phyloP scores from a whole-genome alignment of 129 eudicot genomes.

The Chrysanthemum makinoi region DNA sequence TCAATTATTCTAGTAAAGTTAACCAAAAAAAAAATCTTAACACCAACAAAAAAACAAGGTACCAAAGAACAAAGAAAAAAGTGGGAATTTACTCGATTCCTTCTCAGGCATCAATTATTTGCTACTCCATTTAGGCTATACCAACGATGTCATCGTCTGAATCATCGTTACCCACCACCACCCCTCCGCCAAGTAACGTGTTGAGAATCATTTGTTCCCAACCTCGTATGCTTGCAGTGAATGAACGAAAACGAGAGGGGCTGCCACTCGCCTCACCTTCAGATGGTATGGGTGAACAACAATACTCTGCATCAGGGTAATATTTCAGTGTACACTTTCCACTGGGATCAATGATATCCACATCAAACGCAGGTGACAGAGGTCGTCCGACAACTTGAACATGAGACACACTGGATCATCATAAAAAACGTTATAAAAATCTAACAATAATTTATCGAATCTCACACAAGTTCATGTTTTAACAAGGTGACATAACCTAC shows the following conservation, averaged over 20 bases:
- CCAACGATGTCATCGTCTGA: conserved; percentile 39
- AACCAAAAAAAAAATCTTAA: neutral
- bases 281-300: conserved; percentile 26
- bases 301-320: conserved; percentile 31
- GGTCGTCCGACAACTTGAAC: conserved; percentile 73
- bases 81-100: neutral
- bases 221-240: conserved; percentile 56
- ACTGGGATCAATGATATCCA: conserved; percentile 44
- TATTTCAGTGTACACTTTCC: conserved; percentile 53
- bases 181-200: conserved; percentile 51
- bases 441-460: neutral
- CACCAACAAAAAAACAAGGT: conserved; percentile 2
- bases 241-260: conserved; percentile 39
- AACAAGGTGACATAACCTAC: conserved; percentile 24
- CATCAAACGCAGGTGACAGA: conserved; percentile 59
- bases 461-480: neutral
- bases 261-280: conserved; percentile 46
- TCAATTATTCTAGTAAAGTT: conserved; percentile 16
- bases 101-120: conserved; percentile 14
- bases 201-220: conserved; percentile 70
- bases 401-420: conserved; percentile 50
- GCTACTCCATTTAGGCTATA: conserved; percentile 15
- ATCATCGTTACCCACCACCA: conserved; percentile 30
- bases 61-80: conserved; percentile 1
- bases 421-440: neutral